phyloP scores from a whole-genome alignment of 2,329 filamentous ascomycete genomes.

The Colletotrichum navitas region DNA sequence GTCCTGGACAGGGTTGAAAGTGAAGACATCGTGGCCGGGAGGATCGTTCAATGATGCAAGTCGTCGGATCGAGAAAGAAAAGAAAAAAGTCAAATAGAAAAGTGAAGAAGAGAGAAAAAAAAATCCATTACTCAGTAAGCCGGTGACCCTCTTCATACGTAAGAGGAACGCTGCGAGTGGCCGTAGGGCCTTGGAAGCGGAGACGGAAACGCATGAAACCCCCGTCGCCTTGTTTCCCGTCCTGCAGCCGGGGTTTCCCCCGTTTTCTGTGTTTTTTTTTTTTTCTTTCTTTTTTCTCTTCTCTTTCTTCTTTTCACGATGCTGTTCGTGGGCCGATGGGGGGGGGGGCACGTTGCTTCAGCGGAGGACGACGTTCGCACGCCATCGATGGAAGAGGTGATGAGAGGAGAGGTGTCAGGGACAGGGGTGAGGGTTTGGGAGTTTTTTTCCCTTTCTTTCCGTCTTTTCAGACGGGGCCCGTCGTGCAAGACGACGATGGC shows the following conservation, averaged over 20 bases:
- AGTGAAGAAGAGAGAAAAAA: neutral
- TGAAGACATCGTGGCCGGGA: neutral
- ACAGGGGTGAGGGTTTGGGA: neutral
- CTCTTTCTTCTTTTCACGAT: neutral
- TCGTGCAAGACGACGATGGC: neutral
- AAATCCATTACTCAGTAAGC: neutral
- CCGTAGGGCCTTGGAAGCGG: constrained; percentile 33
- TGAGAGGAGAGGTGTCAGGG: no score
- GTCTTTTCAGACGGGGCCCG: neutral
- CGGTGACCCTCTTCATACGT: constrained; percentile 31
- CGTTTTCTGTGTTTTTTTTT: constrained; percentile 15
- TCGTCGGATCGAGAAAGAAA: neutral
- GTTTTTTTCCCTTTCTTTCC: neutral
- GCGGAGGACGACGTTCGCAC: constrained; percentile 7
- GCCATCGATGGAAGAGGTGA: neutral
- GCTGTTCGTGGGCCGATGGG: neutral
- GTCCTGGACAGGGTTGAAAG: neutral
- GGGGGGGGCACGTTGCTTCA: neutral
- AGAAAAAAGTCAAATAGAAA: neutral
- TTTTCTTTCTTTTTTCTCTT: neutral
- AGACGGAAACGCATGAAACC: neutral
- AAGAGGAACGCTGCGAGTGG: constrained; percentile 36
- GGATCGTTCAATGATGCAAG: neutral
- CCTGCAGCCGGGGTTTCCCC: constrained; percentile 1
- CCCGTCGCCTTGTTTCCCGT: constrained; percentile 28